phyloP scores from a whole-genome alignment of 139 green algal species.

The Astrephomene gubernaculifera region DNA sequence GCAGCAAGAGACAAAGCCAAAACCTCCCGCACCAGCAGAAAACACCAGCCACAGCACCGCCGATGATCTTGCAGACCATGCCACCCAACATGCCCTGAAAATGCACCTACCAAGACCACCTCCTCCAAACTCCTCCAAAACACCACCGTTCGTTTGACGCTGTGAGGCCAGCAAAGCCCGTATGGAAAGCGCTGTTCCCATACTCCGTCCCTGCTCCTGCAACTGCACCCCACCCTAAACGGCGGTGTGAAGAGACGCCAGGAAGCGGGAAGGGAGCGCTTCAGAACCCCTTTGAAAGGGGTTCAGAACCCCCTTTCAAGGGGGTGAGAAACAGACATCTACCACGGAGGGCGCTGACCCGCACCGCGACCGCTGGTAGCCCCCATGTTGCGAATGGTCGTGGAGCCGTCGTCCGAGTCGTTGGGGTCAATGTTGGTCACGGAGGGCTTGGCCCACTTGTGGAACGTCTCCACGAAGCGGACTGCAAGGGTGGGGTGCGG shows the following conservation, averaged over 20 bases:
- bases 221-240: not conserved
- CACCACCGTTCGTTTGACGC: not conserved
- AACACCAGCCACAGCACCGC: too few species aligned
- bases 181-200: not conserved
- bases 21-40: too few species aligned
- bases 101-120: too few species aligned
- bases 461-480: constrained; percentile 75
- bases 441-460: constrained; percentile 73
- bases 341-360: constrained; percentile 21
- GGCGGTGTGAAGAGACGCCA: not conserved
- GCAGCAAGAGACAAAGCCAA: not conserved
- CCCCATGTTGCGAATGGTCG: not conserved
- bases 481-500: constrained; percentile 48
- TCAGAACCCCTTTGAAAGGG: not conserved
- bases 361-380: constrained; percentile 4
- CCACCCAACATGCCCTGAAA: too few species aligned
- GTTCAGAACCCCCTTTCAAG: not conserved
- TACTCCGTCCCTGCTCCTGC: too few species aligned
- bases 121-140: too few species aligned
- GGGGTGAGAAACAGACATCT: not conserved
- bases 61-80: too few species aligned
- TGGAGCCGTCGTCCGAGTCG: constrained; percentile 9
- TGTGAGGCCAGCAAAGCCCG: not conserved
- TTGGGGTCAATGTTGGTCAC: constrained; percentile 58
- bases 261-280: not conserved